Base-by-base conservation (phyloP, 2,329 filamentous ascomycete genomes). In the Alternaria solani region DNA sequence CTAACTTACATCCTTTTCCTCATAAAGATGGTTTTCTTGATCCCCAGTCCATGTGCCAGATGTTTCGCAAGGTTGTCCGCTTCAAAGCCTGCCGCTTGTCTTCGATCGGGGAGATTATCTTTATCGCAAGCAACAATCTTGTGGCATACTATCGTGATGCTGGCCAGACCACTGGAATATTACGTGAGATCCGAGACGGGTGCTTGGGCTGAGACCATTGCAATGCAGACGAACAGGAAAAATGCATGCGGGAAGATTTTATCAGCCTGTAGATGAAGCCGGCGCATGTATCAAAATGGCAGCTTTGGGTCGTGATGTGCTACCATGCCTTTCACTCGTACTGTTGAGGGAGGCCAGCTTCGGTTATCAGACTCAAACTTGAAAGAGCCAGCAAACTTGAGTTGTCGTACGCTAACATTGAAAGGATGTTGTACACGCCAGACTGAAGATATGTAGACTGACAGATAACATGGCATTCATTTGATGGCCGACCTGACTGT, bases 171-270 rank as follows among this genome's bases (percentile, higher is more conserved):
- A 38, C 47, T 49, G 5, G 47, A 11, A 26, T 38, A 26, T 38
- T 49, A 8, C 9, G 30, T 49, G 30, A 49, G 47, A 49, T 49
- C 47, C 32, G 32, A 38, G 47, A 49, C 47, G 32, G 25, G 47
- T 20, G 20, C 47, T 26, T 49, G 47, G 18, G 47, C 32, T 49
- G 3, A 26, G 20, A 49, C 32, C 20, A 49, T 12, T 38, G 47
- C 16, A 26, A 49, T 49, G 7, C 38, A 25, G 20, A 49, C 9
- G 47, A 38, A 38, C 18, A 51, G 16, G 32, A 38, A 38, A 11
- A 51, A 28, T 18, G 30, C 32, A 16, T 26, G 18, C 25, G 32
- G 7, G 32, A 23, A 32, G 36, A 39, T n/a, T n/a, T 38, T 51
- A 39, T 39, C 14, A 51, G 16, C 5, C 11, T 51, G 23, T 11